Evolutionary conservation across 352 stramenopile genomes (phyloP), one percentile per base, ranked within the genome.

Genomic region (Phytophthora fragariaefolia): DNA sequence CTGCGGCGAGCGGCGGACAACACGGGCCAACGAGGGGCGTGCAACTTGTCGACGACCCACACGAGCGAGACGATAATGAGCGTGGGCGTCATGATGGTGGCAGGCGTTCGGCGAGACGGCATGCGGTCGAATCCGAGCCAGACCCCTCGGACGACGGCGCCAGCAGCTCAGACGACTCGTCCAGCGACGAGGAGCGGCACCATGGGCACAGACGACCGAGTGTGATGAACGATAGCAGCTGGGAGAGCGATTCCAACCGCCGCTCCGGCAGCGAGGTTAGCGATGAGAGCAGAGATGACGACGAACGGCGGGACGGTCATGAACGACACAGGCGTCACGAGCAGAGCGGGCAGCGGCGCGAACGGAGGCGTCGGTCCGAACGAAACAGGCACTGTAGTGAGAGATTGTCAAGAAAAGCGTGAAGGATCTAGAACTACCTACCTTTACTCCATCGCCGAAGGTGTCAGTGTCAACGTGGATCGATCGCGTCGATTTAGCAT

Each of bases 391-490:
- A 17, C 30, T 4, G 30, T 38, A 0, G 3, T 38, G 30, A 13
- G 30, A 10, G 30, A 9, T 13, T 38, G 30, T 38, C 3, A 42
- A 20, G 30, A 43, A 45, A 30, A 32, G 20, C 6, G 30, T 47
- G 12, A 57, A 57, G 4, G 27, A 56, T 8, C n/a, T 45, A 8
- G 49, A 56, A 9, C 6, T 56, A 3, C 49, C 49, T 3, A 56
- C 49, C 7, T 45, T 45, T 18, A 43, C 49, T 0, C 30, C 28
- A 17, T 56, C 49, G 4, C 49, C 49, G 30, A 57, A 57, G 10
- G 50, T 47, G 3, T 57, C 32, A 0, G 30, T 57, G 3, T 46
- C 32, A 30, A 47, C 50, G 8, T 57, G 50, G 50, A 57, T 57
- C 28, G 50, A 57, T 34, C 30, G 50, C 2, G 50, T 57, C 1